Percentiles rank a stretch among this genome's conserved stretches.
Conservation (phyloP, 306 rosid genomes). For the Lagenaria siceraria region DNA sequence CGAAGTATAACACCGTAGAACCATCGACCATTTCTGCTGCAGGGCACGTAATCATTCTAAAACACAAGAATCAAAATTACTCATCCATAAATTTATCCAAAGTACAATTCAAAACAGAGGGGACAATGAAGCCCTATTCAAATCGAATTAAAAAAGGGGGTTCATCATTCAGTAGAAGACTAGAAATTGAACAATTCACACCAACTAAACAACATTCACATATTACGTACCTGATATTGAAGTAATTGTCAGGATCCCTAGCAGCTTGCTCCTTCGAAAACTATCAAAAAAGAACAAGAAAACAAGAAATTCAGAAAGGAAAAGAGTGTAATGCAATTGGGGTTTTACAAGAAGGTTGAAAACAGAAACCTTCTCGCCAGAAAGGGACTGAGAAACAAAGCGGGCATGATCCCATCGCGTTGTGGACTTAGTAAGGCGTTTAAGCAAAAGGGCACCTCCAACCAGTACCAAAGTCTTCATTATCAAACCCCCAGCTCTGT, state of each 20-base stretch:
- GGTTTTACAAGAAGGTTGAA: not conserved
- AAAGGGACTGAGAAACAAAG: constrained; percentile 58
- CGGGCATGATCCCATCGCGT: constrained; percentile 98
- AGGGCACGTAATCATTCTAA: constrained; percentile 59
- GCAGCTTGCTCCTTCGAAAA: constrained; percentile 86
- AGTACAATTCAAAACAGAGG: not conserved
- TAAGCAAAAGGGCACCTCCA: constrained; percentile 82
- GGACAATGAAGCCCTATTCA: not conserved
- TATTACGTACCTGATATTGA: constrained; percentile 55
- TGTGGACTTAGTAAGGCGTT: constrained; percentile 88
- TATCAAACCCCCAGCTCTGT: constrained; percentile 57
- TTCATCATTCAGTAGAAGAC: not conserved
- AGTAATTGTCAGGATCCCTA: constrained; percentile 84
- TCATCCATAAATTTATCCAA: not conserved
- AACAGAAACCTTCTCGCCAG: constrained; percentile 61
- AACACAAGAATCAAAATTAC: not conserved
- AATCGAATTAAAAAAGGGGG: not conserved
- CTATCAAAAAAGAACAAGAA: constrained; percentile 16
- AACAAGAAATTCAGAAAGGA: not conserved
- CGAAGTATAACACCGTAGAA: constrained; percentile 73
- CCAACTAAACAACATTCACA: not conserved
- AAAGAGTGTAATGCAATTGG: not conserved
- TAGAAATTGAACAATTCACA: not conserved
- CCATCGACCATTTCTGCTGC: constrained; percentile 97
- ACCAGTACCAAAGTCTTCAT: constrained; percentile 53